Conservation (phyloP, 2,329 filamentous ascomycete genomes). For the Neofusicoccum laricinum region DNA sequence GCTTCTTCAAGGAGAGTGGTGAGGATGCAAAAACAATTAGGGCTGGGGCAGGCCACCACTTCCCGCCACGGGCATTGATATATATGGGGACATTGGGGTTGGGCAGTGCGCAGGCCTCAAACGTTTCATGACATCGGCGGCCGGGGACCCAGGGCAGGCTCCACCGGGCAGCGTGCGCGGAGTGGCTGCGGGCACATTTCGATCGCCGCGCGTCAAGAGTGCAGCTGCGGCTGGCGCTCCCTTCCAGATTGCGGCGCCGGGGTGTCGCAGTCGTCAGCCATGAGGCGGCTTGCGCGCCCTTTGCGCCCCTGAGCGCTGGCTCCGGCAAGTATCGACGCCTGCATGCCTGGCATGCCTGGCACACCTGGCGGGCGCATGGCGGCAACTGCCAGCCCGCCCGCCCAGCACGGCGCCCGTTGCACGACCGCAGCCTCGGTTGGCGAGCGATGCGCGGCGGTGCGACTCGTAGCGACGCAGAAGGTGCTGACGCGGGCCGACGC, state of each 20-base stretch:
- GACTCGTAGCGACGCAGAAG: neutral
- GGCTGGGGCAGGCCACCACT: conserved; percentile 11
- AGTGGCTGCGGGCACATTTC: conserved; percentile 1
- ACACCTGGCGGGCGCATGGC: too few species aligned
- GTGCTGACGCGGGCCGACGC: neutral
- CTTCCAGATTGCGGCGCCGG: conserved; percentile 1
- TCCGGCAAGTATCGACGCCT: conserved; percentile 6
- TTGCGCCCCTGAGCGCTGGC: conserved; percentile 1
- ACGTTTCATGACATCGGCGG: conserved; percentile 14
- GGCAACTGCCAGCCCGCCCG: too few species aligned
- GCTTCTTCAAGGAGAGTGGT: conserved; percentile 7
- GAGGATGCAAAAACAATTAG: conserved; percentile 1
- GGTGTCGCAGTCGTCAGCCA: conserved; percentile 5
- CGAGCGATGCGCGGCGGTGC: neutral
- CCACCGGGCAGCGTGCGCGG: neutral
- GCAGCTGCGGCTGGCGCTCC: neutral
- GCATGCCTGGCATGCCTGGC: neutral
- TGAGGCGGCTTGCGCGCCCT: conserved; percentile 8
- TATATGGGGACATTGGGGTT: conserved; percentile 9
- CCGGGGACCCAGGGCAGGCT: conserved; percentile 9
- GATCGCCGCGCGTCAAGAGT: conserved; percentile 14
- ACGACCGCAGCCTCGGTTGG: neutral
- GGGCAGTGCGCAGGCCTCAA: conserved; percentile 10
- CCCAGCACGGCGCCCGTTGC: too few species aligned
- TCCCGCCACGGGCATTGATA: conserved; percentile 12